Percentiles rank a stretch among this genome's conserved stretches.
These are phyloP conservation scores for Boeremia lycopersici DNA, from an alignment of 2,329 filamentous ascomycete genomes.

Conservation along the genomic window DNA sequence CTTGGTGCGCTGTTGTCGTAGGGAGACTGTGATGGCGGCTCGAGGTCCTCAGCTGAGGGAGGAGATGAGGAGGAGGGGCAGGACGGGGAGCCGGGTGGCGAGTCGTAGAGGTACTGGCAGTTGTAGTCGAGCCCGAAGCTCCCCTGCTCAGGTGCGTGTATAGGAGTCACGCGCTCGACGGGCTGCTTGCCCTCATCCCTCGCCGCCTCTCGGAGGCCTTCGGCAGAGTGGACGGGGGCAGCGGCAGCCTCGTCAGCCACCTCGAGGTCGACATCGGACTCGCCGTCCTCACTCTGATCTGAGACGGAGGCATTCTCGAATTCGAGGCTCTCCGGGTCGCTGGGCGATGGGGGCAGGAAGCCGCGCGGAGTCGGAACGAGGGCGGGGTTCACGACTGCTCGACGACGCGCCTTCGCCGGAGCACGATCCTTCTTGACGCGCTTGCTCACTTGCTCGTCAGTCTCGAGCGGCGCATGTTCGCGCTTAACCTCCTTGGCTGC, in stretches of 20 bases:
- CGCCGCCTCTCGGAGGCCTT: background rate
- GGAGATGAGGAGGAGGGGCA: background rate
- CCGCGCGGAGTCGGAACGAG: background rate
- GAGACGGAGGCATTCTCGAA: background rate
- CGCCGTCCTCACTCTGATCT: background rate
- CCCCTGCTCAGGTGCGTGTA: background rate
- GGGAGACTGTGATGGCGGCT: background rate
- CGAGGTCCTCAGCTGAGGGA: background rate
- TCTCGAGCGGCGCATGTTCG: background rate
- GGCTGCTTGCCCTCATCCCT: background rate
- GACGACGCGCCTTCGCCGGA: background rate
- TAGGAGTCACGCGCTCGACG: background rate
- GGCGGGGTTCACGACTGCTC: background rate
- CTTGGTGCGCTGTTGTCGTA: too few relatives aligned
- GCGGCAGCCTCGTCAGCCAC: background rate
- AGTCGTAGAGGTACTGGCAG: background rate
- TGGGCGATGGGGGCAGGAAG: background rate
- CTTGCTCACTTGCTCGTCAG: background rate
- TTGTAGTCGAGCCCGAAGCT: background rate
- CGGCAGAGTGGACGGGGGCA: background rate
- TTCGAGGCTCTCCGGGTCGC: background rate
- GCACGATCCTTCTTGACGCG: background rate
- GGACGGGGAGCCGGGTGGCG: background rate
- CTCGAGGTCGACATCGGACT: background rate
- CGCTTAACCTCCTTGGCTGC: conserved; percentile 12